Evolutionary conservation across 805 yeast species (phyloP).

Genomic region (Candida silvicultrix): DNA sequence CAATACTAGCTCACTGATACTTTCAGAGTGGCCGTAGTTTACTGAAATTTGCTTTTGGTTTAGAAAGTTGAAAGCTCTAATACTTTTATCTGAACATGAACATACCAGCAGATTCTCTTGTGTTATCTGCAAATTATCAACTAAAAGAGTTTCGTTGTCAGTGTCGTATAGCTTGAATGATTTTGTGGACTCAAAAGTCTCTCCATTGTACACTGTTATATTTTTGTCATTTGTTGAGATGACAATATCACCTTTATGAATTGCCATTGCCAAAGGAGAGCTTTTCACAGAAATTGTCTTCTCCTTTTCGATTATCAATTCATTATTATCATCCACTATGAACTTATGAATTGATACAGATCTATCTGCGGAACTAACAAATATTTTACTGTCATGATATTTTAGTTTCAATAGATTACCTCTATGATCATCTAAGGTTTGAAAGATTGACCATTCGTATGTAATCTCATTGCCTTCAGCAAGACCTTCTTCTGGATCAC

Average conservation of each 20-base stretch:
- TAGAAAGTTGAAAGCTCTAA: constrained; percentile 40
- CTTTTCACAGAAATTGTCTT: constrained; percentile 45
- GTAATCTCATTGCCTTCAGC: constrained; percentile 12
- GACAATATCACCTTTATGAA: constrained; percentile 33
- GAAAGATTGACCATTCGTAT: constrained; percentile 43
- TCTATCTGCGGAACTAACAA: constrained; percentile 57
- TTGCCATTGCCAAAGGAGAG: constrained; percentile 39
- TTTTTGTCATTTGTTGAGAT: constrained; percentile 48
- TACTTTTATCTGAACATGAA: constrained; percentile 50
- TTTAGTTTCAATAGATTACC: constrained; percentile 41
- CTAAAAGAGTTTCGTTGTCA: constrained; percentile 36
- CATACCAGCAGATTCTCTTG: constrained; percentile 28
- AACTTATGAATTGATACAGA: constrained; percentile 47
- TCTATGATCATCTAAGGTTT: constrained; percentile 54
- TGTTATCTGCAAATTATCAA: constrained; percentile 35
- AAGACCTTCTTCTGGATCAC: not conserved
- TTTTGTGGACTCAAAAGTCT: constrained; percentile 27
- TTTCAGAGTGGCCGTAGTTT: constrained; percentile 58
- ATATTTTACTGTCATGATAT: constrained; percentile 26
- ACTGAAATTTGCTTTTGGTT: constrained; percentile 42
- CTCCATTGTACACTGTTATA: constrained; percentile 32
- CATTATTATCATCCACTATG: constrained; percentile 17
- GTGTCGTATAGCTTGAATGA: constrained; percentile 35
- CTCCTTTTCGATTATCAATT: constrained; percentile 25
- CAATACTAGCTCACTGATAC: constrained; percentile 36